Evolutionary conservation across 176 grass and related monocot species (phyloP), one percentile per base, ranked within the genome.

Genomic region (Lolium multiflorum): DNA sequence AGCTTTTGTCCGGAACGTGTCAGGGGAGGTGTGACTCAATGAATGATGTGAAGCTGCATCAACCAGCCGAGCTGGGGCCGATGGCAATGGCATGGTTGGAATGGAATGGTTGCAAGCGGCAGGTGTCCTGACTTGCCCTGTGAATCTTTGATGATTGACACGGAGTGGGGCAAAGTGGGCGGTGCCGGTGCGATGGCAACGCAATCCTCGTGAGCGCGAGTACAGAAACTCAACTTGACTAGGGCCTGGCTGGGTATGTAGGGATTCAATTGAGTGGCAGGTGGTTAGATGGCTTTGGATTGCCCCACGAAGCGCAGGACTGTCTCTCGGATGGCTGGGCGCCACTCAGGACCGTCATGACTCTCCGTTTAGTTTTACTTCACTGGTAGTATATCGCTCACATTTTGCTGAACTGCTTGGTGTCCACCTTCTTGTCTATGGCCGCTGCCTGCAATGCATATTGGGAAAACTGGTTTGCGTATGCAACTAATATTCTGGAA

Each of bases 101-200:
- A 9, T 71, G 57, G 47, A 73, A 15, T 28, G 43, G 10, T 13
- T 3, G 46, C 46, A 47, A 9, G 41, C 41, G 41, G 7, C 41
- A 22, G 13, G 66, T 43, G 66, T 26, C 12, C 26, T n/a, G 6
- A 8, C 24, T 28, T 6, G 43, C 7, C 22, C 21, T 20, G 75
- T 76, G 74, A 75, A 74, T 55, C 74, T 76, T 35, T 54, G 74
- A 76, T 68, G 85, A 84, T 66, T 91, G 89, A 80, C 79, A 10
- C 8, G 71, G 84, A 21, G 89, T 79, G 84, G 84, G 84, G 56
- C 80, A 74, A 11, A 12, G 65, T 76, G 46, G 49, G 49, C 41
- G 49, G 16, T 61, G 82, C 39, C 5, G 46, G 26, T 20, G 81
- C 52, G 70, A 47, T 7, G 4, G 48, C 57, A 17, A 39, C 20